phyloP scores from a whole-genome alignment of 2,329 filamentous ascomycete species.

The Verticillium alfalfae region DNA sequence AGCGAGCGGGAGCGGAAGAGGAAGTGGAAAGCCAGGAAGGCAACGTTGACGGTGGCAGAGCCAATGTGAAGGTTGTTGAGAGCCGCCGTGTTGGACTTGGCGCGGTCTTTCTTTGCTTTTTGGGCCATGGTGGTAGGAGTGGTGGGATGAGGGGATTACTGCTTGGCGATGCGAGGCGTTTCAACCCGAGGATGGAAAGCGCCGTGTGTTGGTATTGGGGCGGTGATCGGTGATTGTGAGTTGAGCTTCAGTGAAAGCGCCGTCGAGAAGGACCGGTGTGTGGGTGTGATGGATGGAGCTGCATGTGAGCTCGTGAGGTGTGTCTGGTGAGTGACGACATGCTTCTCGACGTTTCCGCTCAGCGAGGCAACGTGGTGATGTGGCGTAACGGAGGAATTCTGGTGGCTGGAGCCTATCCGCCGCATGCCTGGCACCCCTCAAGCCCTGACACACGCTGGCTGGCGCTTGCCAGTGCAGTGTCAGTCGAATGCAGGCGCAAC shows the following conservation, averaged over 20 bases:
- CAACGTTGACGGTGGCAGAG: slow-evolving; percentile 62
- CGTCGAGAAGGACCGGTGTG: background rate
- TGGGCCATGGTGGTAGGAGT: slow-evolving; percentile 43
- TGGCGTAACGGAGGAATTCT: background rate
- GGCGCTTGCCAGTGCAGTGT: background rate
- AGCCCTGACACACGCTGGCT: background rate
- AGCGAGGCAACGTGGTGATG: background rate
- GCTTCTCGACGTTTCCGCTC: background rate
- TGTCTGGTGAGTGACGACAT: slow-evolving; percentile 3
- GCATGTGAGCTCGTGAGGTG: background rate
- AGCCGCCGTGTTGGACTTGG: slow-evolving; percentile 70
- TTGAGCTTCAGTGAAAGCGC: background rate
- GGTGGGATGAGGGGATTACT: background rate
- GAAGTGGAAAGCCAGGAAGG: slow-evolving; percentile 71
- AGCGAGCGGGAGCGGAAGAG: slow-evolving; percentile 60
- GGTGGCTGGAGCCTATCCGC: background rate
- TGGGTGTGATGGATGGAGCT: background rate
- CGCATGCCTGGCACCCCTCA: background rate
- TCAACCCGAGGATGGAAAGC: background rate
- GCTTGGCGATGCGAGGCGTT: background rate
- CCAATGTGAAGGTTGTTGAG: slow-evolving; percentile 80
- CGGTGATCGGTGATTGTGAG: background rate
- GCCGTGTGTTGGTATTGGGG: background rate
- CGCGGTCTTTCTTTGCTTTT: slow-evolving; percentile 60
- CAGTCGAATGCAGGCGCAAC: background rate